Evolutionary conservation across 75 land plant genomes (phyloP), one percentile per base, ranked within the genome.

Genomic region (Pseudotsuga menziesii): DNA sequence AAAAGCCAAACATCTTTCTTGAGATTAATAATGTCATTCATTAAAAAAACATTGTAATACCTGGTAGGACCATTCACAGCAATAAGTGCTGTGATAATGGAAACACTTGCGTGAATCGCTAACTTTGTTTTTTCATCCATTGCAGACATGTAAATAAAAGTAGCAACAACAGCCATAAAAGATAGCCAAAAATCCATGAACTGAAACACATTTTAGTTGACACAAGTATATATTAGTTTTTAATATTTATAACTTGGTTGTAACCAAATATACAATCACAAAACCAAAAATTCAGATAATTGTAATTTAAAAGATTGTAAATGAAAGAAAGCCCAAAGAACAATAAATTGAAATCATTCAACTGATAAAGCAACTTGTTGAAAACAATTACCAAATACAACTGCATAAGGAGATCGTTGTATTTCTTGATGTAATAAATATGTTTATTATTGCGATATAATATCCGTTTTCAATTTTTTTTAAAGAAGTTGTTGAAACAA

Each of bases 141-240:
- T 16, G 86, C 74, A 61, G 91, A 84, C 77, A 95, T 75, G 83
- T 88, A 95, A 55, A 95, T 41, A 66, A 88, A 95, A 70, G 98
- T 95, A 81, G 91, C 84, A 56, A 93, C 84, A 29, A 95, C 90
- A 75, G 96, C 97, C 92, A 95, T 83, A 77, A 95, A 95, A 29
- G 98, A 91, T 57, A 95, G 98, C 98, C 98, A 95, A 76, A 95
- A 95, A 75, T 95, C 98, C 83, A 95, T 71, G 73, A 95, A 95
- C 98, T 95, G 90, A 80, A 69, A 22, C 52, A 41, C 52, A 69
- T 69, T 39, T 39, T 39, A 69, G 72, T 69, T 39, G 13, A 69
- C 8, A 44, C 7, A 39, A 39, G 23, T 22, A 69, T 27, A 63
- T 29, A 19, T 61, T 61, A 61, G 23, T 11, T 61, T 23, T 61